These are phyloP conservation scores for Proliferodiscus dingleyae DNA, from an alignment of 2,329 filamentous ascomycete species.

Conservation along the genomic window DNA sequence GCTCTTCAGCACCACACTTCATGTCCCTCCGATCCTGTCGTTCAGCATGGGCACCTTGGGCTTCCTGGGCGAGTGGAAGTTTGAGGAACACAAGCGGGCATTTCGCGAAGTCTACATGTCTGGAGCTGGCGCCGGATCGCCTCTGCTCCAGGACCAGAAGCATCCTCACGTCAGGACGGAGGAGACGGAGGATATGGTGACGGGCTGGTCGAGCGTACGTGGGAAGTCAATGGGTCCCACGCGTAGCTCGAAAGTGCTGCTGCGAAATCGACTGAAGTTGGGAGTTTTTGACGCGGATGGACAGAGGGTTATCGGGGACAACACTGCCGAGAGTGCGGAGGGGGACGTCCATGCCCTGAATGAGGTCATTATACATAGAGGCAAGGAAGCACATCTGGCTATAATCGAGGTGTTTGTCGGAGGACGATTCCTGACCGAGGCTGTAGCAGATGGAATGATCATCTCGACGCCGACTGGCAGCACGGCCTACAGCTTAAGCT, in stretches of 20 bases:
- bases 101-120: constrained; percentile 92
- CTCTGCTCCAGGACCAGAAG: constrained; percentile 27
- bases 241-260: constrained; percentile 72
- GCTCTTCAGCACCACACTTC: constrained; percentile 74
- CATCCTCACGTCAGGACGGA: constrained; percentile 25
- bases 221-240: constrained; percentile 77
- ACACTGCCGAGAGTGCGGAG: constrained; percentile 28
- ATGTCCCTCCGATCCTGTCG: constrained; percentile 84
- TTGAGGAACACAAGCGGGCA: constrained; percentile 84
- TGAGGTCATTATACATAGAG: constrained; percentile 89
- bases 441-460: constrained; percentile 91
- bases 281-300: constrained; percentile 73
- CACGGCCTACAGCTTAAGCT: constrained; percentile 91
- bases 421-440: constrained; percentile 84
- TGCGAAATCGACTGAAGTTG: constrained; percentile 82
- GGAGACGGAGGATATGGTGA: constrained; percentile 32
- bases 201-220: constrained; percentile 66
- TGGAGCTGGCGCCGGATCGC: constrained; percentile 44
- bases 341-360: constrained; percentile 69
- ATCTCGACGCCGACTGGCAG: constrained; percentile 91
- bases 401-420: constrained; percentile 90
- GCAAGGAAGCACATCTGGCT: constrained; percentile 82
- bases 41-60: constrained; percentile 97
- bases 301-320: constrained; percentile 44
- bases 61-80: constrained; percentile 96